Conservation (phyloP, 176 grass and related monocot species). For the Pontederia crassipes region DNA sequence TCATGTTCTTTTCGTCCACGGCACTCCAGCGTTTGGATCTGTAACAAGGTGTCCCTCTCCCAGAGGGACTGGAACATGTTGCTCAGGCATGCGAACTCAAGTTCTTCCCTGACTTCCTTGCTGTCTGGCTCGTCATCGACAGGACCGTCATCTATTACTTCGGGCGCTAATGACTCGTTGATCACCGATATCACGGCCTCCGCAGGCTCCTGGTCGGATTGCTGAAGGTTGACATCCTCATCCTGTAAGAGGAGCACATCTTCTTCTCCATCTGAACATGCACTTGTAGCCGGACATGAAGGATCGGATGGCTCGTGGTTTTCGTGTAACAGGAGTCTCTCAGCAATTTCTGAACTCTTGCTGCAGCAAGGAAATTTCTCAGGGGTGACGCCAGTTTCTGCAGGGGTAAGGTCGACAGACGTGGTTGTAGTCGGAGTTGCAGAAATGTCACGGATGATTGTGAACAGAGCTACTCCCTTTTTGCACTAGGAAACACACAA, state of each 20-base stretch:
- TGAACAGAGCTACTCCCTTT: neutral
- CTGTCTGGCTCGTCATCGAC: too few relatives aligned
- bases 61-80: conserved; percentile 39
- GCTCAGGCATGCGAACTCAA: conserved; percentile 28
- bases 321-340: neutral
- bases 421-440: neutral
- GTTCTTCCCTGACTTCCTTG: conserved; percentile 17
- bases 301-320: too few relatives aligned
- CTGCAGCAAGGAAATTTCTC: too few relatives aligned
- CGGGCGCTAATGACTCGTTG: neutral
- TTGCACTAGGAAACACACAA: neutral
- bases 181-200: neutral
- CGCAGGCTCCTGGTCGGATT: conserved; percentile 1
- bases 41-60: conserved; percentile 36
- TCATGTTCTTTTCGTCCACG: conserved; percentile 35
- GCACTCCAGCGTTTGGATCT: conserved; percentile 48
- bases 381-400: too few relatives aligned
- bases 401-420: neutral
- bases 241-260: neutral
- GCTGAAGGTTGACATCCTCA: neutral
- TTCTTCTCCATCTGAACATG: too few relatives aligned
- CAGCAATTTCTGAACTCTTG: neutral
- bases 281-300: too few relatives aligned
- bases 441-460: conserved; percentile 17
- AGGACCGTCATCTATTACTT: too few relatives aligned